Evolutionary conservation across 2,329 filamentous ascomycete species (phyloP), one percentile per base, ranked within the genome.

Genomic region (Parastagonospora nodorum): DNA sequence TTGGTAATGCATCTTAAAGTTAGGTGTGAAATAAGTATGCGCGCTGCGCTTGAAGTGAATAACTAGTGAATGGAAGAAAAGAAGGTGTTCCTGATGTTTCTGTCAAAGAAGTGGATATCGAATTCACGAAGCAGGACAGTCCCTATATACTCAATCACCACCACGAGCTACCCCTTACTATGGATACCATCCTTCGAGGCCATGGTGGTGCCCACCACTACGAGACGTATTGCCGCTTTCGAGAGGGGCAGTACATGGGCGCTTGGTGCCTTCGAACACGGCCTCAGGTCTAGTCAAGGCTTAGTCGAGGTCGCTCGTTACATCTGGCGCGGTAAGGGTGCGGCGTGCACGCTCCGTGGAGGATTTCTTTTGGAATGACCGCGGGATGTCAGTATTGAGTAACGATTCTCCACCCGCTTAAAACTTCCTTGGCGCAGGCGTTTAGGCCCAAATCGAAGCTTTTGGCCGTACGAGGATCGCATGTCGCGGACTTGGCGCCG

Each of bases 11-110:
- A 70, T 69, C 53, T 27, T 61, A 50, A 52, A 50, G 40, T 39
- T 24, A 5, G 3, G 37, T 45, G 51, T 42, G 44, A 45, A 44
- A 45, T 42, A 27, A 50, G 50, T 43, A 45, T 52, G 60, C 66
- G 64, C 56, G 44, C 66, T 61, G 65, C 66, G 65, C 64, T 57
- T 54, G 55, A 60, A 62, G 51, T 52, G 60, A 66, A 68, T 24
- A 24, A 24, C 5, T 24, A 24, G 45, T 32, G 42, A 60, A 55
- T 48, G 39, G 45, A 48, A 40, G 51, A 54, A 64, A 51, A 55
- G 56, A 59, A 37, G 19, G 24, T 32, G 16, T 35, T 45, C 40
- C 54, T 48, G 52, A 52, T 6, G 16, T 9, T 16, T 30, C 28
- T 30, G 14, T 5, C 24, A 30, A 29, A 42, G 28, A 42, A 30